A percentile compares a stretch with the other conserved stretches of the same genome.
Conservation (phyloP, 2,329 filamentous ascomycete genomes). For the Corynespora cassiicola region DNA sequence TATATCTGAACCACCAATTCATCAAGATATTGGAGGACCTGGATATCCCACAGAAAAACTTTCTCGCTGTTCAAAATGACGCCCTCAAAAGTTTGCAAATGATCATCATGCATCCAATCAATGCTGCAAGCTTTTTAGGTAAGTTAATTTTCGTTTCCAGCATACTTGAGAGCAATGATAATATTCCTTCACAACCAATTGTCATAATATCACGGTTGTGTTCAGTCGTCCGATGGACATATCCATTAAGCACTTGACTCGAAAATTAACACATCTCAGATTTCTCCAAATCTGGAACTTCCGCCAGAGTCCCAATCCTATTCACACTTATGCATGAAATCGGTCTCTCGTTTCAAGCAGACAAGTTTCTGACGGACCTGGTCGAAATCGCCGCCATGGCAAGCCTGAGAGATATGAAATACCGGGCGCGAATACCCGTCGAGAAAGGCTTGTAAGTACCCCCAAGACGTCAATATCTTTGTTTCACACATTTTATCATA, state of each 20-base stretch:
- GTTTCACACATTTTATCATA: no score
- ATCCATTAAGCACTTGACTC: no score
- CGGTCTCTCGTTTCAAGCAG: slow-evolving; percentile 69
- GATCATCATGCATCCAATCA: slow-evolving; percentile 64
- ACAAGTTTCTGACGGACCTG: slow-evolving; percentile 72
- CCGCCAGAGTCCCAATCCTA: slow-evolving; percentile 66
- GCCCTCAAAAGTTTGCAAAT: slow-evolving; percentile 66
- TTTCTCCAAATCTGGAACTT: slow-evolving; percentile 66
- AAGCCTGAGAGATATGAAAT: slow-evolving; percentile 76
- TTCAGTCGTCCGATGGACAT: no score
- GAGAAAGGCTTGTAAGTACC: slow-evolving; percentile 68
- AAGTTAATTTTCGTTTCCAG: no score
- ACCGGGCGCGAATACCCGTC: slow-evolving; percentile 78
- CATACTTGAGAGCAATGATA: no score
- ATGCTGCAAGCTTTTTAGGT: slow-evolving; percentile 70
- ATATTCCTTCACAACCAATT: no score
- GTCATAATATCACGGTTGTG: no score
- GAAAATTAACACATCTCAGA: no score
- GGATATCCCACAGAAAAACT: slow-evolving; percentile 63
- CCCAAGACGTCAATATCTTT: no score
- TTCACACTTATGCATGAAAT: slow-evolving; percentile 65
- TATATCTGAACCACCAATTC: slow-evolving; percentile 78
- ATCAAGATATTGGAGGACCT: slow-evolving; percentile 90
- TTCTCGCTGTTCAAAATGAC: slow-evolving; percentile 68
- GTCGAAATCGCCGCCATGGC: slow-evolving; percentile 75